Conservation (phyloP, 306 rosid species). For the Albizia julibrissin region DNA sequence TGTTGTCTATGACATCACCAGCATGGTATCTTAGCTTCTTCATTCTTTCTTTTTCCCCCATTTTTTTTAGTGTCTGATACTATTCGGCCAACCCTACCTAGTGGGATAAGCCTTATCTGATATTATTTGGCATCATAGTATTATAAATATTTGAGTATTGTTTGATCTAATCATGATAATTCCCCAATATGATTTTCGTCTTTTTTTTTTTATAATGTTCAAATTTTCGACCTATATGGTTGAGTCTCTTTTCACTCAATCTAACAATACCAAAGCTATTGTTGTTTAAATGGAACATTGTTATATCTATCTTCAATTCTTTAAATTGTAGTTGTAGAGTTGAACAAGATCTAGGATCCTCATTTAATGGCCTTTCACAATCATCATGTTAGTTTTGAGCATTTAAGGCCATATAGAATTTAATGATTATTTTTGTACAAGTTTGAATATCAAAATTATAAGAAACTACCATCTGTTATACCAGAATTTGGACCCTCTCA, state of each 20-base stretch:
- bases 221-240: background rate
- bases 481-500: background rate
- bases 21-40: conserved; percentile 41
- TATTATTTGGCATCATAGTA: background rate
- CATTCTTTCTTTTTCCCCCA: background rate
- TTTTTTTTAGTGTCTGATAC: too few relatives aligned
- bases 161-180: background rate
- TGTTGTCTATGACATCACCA: conserved; percentile 78
- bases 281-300: background rate
- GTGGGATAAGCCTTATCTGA: too few relatives aligned
- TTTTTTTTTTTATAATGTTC: background rate
- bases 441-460: background rate
- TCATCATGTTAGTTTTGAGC: background rate
- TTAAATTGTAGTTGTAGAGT: background rate
- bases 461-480: background rate
- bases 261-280: too few relatives aligned
- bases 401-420: background rate
- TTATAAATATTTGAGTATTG: background rate
- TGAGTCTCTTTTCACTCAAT: too few relatives aligned
- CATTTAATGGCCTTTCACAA: background rate
- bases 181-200: too few relatives aligned
- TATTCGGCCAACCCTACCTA: too few relatives aligned
- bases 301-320: background rate
- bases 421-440: background rate
- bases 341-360: background rate